Base-by-base conservation (phyloP, 176 grass and related monocot species). In the Coix lacrymajobi region DNA sequence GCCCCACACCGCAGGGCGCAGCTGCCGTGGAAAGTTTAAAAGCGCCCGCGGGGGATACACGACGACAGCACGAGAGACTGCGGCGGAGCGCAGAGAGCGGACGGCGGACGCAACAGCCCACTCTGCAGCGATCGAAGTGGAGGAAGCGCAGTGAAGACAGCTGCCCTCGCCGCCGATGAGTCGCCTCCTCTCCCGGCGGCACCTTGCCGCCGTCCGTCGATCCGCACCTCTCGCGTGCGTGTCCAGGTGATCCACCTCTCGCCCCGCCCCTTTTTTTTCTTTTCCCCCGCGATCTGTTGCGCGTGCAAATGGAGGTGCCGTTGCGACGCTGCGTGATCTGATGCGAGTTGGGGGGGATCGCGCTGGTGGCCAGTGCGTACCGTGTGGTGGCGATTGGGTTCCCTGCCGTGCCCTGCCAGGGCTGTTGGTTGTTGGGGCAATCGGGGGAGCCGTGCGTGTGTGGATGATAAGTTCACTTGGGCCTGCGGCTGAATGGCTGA, bases 131-230 rank as follows among this genome's bases (percentile, higher is more conserved):
- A 31, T 72, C 69, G 25, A 28, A 72, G 69, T 26, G 73, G n/a
- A n/a, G 15, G 25, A 7, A 66, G 19, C 37, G 30, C 32, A 28
- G 26, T 26, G 37, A 41, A 8, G 49, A 51, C 34, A 10, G 69
- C 25, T 40, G 37, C 39, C 38, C 37, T 78, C 79, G 79, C 37
- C 80, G 39, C 69, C 56, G 51, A 86, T 90, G 88, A 90, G 84
- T 61, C 88, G 75, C 68, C 30, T 90, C 48, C 69, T 90, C 40
- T 74, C 74, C 17, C 67, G 39, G 84, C 73, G 84, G 66, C 84
- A 73, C 37, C 8, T 83, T 41, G 84, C 57, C 68, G 81, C 71
- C 61, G 13, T 28, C 58, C 38, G 19, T 44, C 79, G 60, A 26
- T 61, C 79, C 31, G 62, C 62, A 10, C 79, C 84, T 19, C 26